Base-by-base conservation (phyloP, 2,329 filamentous ascomycete genomes). In the Capronia americana region DNA sequence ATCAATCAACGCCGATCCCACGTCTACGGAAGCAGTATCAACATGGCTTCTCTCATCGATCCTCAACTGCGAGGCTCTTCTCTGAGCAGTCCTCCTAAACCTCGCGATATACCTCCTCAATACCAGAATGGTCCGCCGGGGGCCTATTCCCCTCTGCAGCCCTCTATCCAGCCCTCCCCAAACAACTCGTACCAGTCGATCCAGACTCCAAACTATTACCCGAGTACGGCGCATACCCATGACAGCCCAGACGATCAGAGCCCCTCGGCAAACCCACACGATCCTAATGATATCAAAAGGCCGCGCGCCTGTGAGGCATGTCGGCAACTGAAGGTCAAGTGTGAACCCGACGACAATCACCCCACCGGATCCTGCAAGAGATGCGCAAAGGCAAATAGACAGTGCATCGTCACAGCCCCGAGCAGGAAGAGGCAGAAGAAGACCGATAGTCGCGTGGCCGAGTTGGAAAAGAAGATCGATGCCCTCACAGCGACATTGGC, bases 391-490 rank as follows among this genome's bases (percentile, higher is more conserved):
- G 91, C 92, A 2, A 87, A 88, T n/a, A 84, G 92, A 44, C 83
- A 84, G 69, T 96, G 93, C 75, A 81, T 93, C 48, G 89, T 93
- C 68, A 96, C 92, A 0, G 87, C 88, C 69, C 92, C 87, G 0
- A 87, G 83, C 14, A 79, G 92, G 48, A 96, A 96, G 79, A 85
- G 93, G 53, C 92, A 94, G 81, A 96, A 94, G 83, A 96, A 96
- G 83, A 93, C 92, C 61, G 93, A 96, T 76, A 94, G 88, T 71
- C 86, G 92, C 59, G 93, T 97, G 12, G 90, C 92, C 8, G 93
- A 97, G 81, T 83, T 97, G 59, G 93, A 97, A 82, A 92, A 90
- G 83, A 96, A 96, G 81, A 94, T 97, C 70, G 92, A 97, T 81
- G 91, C 90, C 8, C 77, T 97, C 75, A 96, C 92, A 7, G 91